phyloP scores from a whole-genome alignment of 352 stramenopile species.

The Globisporangium takayamanum region DNA sequence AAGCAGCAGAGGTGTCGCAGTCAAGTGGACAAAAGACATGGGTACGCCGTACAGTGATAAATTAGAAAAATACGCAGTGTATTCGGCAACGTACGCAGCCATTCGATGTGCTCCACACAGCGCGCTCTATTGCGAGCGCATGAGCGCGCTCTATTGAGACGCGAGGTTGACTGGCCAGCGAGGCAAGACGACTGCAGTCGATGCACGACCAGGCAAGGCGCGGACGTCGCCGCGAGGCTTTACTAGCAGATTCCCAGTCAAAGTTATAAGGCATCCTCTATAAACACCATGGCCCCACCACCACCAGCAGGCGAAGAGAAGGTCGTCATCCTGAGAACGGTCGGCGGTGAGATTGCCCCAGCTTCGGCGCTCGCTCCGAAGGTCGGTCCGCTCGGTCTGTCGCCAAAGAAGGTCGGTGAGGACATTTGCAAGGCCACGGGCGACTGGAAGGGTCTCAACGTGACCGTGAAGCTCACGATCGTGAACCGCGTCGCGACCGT shows the following conservation, averaged over 20 bases:
- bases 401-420: conserved; percentile 99
- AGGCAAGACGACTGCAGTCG: no score
- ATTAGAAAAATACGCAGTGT: no score
- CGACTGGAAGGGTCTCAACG: conserved; percentile 99
- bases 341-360: conserved; percentile 98
- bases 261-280: conserved; percentile 70
- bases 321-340: conserved; percentile 97
- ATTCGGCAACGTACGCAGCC: no score
- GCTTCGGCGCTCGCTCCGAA: conserved; percentile 98
- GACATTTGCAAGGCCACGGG: conserved; percentile 99
- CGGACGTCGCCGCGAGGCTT: neutral
- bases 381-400: conserved; percentile 99
- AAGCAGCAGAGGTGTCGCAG: no score
- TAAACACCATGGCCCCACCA: conserved; percentile 88
- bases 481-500: conserved; percentile 98
- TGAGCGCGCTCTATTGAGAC: neutral
- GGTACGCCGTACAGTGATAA: no score
- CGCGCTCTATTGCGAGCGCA: neutral
- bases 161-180: conserved; percentile 4
- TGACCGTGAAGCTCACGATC: conserved; percentile 99
- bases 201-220: neutral
- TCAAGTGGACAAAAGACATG: no score
- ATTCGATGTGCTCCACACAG: no score
- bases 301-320: conserved; percentile 87
- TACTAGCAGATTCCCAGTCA: conserved; percentile 18